Conservation (phyloP, 805 yeast species). For the Suhomyces sp. region DNA sequence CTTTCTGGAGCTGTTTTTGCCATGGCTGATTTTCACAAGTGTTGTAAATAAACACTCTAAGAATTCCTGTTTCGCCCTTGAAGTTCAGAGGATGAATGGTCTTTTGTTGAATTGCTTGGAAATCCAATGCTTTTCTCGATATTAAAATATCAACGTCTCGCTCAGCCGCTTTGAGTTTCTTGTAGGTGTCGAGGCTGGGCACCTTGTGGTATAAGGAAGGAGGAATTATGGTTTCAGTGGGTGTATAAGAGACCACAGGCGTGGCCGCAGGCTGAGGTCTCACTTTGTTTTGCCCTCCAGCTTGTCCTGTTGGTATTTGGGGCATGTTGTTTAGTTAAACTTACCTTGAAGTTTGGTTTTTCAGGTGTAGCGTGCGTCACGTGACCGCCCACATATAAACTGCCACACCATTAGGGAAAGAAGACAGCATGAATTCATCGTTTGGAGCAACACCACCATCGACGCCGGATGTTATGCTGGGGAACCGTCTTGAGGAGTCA, state of each 20-base stretch:
- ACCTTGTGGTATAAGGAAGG: conserved; percentile 38
- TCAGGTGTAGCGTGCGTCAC: neutral
- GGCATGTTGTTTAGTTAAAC: conserved; percentile 15
- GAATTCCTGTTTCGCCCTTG: conserved; percentile 50
- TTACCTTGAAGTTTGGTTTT: conserved; percentile 2
- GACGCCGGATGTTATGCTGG: neutral
- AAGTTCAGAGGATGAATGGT: conserved; percentile 36
- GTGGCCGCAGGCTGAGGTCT: conserved; percentile 32
- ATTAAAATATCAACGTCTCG: conserved; percentile 74
- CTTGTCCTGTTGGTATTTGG: conserved; percentile 14
- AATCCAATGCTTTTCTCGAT: conserved; percentile 78
- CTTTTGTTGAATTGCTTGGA: conserved; percentile 61
- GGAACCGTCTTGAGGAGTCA: neutral
- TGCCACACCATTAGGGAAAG: too few species aligned
- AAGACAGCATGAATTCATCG: neutral
- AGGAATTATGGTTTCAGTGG: conserved; percentile 42
- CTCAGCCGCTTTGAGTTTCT: conserved; percentile 77
- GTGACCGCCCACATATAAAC: neutral
- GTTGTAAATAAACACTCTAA: conserved; percentile 81
- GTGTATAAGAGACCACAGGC: conserved; percentile 41
- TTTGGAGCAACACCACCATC: neutral
- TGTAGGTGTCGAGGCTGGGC: conserved; percentile 72
- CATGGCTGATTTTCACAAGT: conserved; percentile 86
- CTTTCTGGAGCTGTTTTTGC: conserved; percentile 42
- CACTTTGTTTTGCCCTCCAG: conserved; percentile 20